Percentiles rank a stretch among this genome's conserved stretches.
Conservation (phyloP, 345 rosid genomes). For the Laguncularia racemosa region DNA sequence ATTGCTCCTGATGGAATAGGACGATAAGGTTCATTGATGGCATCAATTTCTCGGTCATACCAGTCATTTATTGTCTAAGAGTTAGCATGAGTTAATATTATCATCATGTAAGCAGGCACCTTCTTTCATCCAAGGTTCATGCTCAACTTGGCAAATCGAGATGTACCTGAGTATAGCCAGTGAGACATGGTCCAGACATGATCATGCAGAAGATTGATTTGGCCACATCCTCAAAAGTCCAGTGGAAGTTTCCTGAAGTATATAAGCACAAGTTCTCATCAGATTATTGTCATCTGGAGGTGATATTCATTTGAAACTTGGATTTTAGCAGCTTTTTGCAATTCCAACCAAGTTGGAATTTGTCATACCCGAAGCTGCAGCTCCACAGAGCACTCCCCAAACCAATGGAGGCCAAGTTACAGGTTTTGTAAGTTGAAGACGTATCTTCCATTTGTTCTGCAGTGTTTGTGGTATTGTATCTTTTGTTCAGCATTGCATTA, state of each 20-base stretch:
- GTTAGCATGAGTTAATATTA: slow-evolving; percentile 5
- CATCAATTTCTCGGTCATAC: slow-evolving; percentile 96
- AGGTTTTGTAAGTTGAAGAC: slow-evolving; percentile 94
- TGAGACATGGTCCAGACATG: slow-evolving; percentile 95
- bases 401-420: slow-evolving; percentile 98
- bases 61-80: slow-evolving; percentile 86
- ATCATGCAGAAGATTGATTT: slow-evolving; percentile 89
- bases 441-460: slow-evolving; percentile 98
- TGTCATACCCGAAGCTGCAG: slow-evolving; percentile 90
- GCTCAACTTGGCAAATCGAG: slow-evolving; percentile 3
- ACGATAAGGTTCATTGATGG: slow-evolving; percentile 96
- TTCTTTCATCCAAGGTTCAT: slow-evolving; percentile 4
- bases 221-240: slow-evolving; percentile 87
- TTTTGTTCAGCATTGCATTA: not conserved
- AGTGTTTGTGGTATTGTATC: slow-evolving; percentile 1
- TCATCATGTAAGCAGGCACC: slow-evolving; percentile 1
- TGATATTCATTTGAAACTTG: not conserved
- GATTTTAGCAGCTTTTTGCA: not conserved
- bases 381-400: slow-evolving; percentile 96
- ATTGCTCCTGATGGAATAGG: slow-evolving; percentile 96
- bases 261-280: slow-evolving; percentile 1
- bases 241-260: slow-evolving; percentile 78
- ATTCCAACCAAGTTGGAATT: not conserved
- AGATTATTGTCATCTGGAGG: not conserved
- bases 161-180: slow-evolving; percentile 92